Evolutionary conservation across 495 filamentous ascomycete genomes (phyloP).

Genomic region (Apodospora peruviana): DNA sequence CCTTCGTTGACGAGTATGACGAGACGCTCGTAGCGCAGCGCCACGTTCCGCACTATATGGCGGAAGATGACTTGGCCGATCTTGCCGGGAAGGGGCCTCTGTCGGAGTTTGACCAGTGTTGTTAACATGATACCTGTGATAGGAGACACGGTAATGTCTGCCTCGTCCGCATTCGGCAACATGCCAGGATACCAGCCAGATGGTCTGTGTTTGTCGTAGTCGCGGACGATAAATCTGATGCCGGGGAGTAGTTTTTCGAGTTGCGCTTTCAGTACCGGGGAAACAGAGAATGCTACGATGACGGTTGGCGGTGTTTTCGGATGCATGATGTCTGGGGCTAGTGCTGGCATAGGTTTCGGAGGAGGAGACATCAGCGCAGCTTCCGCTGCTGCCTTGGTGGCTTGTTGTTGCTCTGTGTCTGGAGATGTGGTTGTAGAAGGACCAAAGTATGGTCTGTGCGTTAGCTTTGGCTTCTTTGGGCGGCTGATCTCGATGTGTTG

Average conservation of each 20-base stretch:
- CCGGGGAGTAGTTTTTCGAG: slow-evolving; percentile 47
- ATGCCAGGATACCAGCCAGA: slow-evolving; percentile 23
- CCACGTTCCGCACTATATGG: slow-evolving; percentile 50
- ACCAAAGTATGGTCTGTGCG: slow-evolving; percentile 19
- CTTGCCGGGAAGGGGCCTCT: slow-evolving; percentile 62
- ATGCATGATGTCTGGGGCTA: slow-evolving; percentile 13
- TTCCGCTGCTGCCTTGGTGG: not conserved
- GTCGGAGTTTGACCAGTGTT: slow-evolving; percentile 67
- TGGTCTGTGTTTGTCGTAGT: slow-evolving; percentile 42
- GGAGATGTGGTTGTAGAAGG: not conserved
- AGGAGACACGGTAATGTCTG: slow-evolving; percentile 71
- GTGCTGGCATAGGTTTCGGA: slow-evolving; percentile 14
- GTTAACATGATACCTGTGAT: slow-evolving; percentile 64
- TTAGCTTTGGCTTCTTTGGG: slow-evolving; percentile 26
- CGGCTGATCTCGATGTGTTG: slow-evolving; percentile 35
- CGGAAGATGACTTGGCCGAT: slow-evolving; percentile 42
- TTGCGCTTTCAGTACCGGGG: slow-evolving; percentile 38
- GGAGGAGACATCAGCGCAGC: slow-evolving; percentile 13
- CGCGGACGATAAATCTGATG: slow-evolving; percentile 54
- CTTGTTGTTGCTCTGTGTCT: not conserved
- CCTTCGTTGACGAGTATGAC: slow-evolving; percentile 64
- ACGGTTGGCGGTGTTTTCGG: slow-evolving; percentile 29
- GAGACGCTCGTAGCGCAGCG: slow-evolving; percentile 61
- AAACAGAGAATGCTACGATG: slow-evolving; percentile 45
- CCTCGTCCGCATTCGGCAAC: slow-evolving; percentile 50